phyloP scores from a whole-genome alignment of 2,329 filamentous ascomycete genomes.

The Colletotrichum neosansevieriae region DNA sequence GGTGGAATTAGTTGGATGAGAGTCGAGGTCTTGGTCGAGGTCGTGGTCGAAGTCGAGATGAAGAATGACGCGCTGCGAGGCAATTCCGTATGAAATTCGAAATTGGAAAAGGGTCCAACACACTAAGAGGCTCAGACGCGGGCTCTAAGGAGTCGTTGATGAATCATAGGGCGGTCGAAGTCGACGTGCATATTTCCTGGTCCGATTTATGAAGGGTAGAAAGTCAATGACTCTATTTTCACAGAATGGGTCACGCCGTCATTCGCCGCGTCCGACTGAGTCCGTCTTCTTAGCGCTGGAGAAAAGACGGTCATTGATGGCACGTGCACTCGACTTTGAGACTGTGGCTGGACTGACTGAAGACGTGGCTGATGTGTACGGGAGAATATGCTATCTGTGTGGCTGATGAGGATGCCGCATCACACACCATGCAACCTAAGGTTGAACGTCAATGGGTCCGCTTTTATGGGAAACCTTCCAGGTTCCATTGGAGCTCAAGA shows the following conservation, averaged over 20 bases:
- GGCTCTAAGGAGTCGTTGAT: constrained; percentile 17
- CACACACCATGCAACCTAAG: no score
- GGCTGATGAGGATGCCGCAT: constrained; percentile 6
- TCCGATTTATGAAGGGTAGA: background rate
- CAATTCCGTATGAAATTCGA: background rate
- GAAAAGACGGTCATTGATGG: background rate
- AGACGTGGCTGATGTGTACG: background rate
- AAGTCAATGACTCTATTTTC: constrained; percentile 15
- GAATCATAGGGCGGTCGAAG: constrained; percentile 20
- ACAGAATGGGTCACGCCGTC: constrained; percentile 22
- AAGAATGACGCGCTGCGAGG: constrained; percentile 24
- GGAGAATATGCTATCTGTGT: background rate
- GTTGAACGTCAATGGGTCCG: background rate
- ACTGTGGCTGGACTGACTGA: background rate
- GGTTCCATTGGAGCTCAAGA: background rate
- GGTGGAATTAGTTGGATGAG: no score
- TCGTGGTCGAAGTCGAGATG: background rate
- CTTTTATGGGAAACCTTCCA: background rate
- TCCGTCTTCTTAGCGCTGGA: background rate
- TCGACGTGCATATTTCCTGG: constrained; percentile 4
- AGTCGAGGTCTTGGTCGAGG: background rate
- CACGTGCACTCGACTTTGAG: background rate
- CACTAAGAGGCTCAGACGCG: constrained; percentile 6
- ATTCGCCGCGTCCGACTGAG: constrained; percentile 1
- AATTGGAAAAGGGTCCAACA: constrained; percentile 12